Evolutionary conservation across 2,329 filamentous ascomycete species (phyloP), one percentile per base, ranked within the genome.

Genomic region (Fusarium sp.): DNA sequence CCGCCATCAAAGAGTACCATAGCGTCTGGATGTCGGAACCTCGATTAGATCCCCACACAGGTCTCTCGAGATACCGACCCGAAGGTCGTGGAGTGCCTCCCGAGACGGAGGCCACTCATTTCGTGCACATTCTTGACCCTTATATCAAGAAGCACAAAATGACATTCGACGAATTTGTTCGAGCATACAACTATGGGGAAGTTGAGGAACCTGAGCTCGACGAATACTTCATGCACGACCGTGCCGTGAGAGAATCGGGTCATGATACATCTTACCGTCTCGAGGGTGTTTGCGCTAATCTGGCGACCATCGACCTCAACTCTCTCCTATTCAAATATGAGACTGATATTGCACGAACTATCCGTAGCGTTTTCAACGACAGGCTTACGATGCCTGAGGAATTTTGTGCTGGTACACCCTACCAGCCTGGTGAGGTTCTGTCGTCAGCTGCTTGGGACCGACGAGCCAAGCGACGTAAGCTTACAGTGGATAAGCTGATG

Each of bases 291-390:
- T 95, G 93, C 75, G 96, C 93, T 14, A 90, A 98, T 78, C 85
- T 98, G 30, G 96, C 95, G 14, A 98, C 95, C 1, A 93, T 98
- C 64, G 96, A 99, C 78, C 87, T 98, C 60, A 98, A 99, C 83
- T 96, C 94, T 32, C 86, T 97, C 33, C 85, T 99, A 32, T 99
- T 96, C 88, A 98, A 98, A 83, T 98, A 98, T 78, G 96, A 99
- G 82, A 91, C 91, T 33, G 96, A 99, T 77, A 98, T 99, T 79
- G 91, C 93, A 5, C 90, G 92, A 67, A 92, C 90, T 12, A 97
- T 99, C 75, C 92, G 93, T 60, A 92, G 87, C 52, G 87, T 94
- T 74, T 98, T 98, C 81, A 88, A 89, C 60, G 95, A 98, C 81
- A 91, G 88, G 74, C 87, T 99, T 7, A 84, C 86, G n/a, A 90